These are phyloP conservation scores for Passalora sequoiae DNA, from an alignment of 2,329 filamentous ascomycete species.

Conservation along the genomic window DNA sequence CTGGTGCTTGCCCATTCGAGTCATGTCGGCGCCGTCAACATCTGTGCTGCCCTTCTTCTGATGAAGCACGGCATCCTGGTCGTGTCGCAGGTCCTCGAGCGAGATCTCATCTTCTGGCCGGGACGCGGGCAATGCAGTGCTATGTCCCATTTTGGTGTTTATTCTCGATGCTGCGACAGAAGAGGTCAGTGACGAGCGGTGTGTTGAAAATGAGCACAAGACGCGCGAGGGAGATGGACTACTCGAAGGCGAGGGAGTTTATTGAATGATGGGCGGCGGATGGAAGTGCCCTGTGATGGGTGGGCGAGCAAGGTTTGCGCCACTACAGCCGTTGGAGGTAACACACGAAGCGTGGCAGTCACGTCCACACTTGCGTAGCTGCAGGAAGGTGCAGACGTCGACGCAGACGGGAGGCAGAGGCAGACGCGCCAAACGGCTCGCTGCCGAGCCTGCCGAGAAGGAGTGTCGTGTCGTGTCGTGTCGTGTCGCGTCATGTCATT, in stretches of 20 bases:
- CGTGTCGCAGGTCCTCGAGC: conserved; percentile 17
- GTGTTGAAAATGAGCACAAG: conserved; percentile 4
- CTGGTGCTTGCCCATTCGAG: conserved; percentile 48
- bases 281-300: not conserved
- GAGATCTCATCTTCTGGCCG: conserved; percentile 24
- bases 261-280: conserved; percentile 13
- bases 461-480: too few relatives aligned
- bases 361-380: not conserved
- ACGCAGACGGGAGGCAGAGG: too few relatives aligned
- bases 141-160: conserved; percentile 13
- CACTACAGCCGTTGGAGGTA: conserved; percentile 7
- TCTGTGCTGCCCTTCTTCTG: conserved; percentile 29
- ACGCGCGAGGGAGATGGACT: not conserved
- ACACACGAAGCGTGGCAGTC: conserved; percentile 10
- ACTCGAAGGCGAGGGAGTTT: conserved; percentile 8
- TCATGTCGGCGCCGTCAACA: conserved; percentile 43
- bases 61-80: conserved; percentile 18
- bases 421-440: conserved; percentile 9
- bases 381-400: conserved; percentile 1
- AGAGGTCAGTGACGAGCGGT: conserved; percentile 5
- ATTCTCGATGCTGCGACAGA: not conserved
- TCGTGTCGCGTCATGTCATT: too few relatives aligned
- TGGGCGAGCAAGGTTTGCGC: conserved; percentile 10
- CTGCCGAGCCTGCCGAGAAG: conserved; percentile 6
- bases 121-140: conserved; percentile 15